Base-by-base conservation (phyloP, 2,329 filamentous ascomycete genomes). In the Curvularia sp. region DNA sequence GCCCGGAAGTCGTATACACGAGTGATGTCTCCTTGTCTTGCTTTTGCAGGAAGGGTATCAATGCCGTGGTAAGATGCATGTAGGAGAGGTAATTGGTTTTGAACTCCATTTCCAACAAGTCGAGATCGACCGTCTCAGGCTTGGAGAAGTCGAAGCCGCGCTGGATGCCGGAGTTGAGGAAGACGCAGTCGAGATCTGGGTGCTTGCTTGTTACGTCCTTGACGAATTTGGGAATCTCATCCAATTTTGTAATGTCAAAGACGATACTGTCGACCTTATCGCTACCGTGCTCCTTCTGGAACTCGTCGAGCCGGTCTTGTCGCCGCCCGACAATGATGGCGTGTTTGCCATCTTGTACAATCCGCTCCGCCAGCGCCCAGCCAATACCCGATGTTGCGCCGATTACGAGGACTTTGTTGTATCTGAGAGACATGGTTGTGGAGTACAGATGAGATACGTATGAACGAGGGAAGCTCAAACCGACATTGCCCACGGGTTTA, bases 131-230 rank as follows among this genome's bases (percentile, higher is more conserved):
- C 2, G 72, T 79, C 4, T 80, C 76, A 1, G 82, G 81, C 43
- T 82, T 77, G 21, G 78, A 75, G 64, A 83, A 84, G 66, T 84
- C 77, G 58, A 83, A 78, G 9, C 74, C 74, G 8, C 82, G 76
- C 68, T 85, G 83, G 30, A 84, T 81, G n/a, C 83, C 83, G 1
- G 81, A 80, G 70, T 85, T 84, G 48, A 85, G 67, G 56, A 85
- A 77, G n/a, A 84, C 70, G 56, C 79, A 80, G 65, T 84, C 83
- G 2, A 85, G 70, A 58, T 84, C 82, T 0, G 82, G 78, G 59
- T 85, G 80, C 52, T 77, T 75, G 28, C 67, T 69, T 19, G 76
- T 80, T 36, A 82, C 68, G 15, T 78, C 73, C 21, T 73, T 69
- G 3, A 75, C 80, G 57, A 83, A 83, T 8, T 73, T 67, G 3